These are phyloP conservation scores for Recurvomyces mirabilis DNA, from an alignment of 495 filamentous ascomycete genomes.

Conservation along the genomic window DNA sequence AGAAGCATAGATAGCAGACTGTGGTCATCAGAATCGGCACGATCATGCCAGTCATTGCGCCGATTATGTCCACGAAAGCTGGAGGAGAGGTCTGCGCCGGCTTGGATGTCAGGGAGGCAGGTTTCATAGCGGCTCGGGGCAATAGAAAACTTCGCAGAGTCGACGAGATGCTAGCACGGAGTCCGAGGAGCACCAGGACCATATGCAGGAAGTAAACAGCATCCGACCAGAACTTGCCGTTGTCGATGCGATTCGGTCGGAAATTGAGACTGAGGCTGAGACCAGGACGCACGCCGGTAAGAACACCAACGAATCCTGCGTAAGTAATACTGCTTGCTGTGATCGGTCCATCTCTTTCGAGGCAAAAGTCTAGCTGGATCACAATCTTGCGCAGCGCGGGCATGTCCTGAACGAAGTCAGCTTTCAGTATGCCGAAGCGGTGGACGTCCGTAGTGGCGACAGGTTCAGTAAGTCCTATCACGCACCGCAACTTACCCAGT, in stretches of 20 bases:
- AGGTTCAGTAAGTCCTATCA: too few relatives aligned
- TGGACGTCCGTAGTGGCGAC: too few relatives aligned
- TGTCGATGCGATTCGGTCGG: slow-evolving; percentile 43
- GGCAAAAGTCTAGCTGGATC: slow-evolving; percentile 48
- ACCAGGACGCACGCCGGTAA: slow-evolving; percentile 25
- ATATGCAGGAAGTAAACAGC: slow-evolving; percentile 39
- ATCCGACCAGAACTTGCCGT: slow-evolving; percentile 27
- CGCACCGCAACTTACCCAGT: too few relatives aligned
- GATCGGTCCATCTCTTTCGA: slow-evolving; percentile 27
- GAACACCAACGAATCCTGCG: slow-evolving; percentile 23
- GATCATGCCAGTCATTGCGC: neutral
- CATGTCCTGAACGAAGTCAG: too few relatives aligned
- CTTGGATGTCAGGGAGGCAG: neutral
- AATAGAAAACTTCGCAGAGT: slow-evolving; percentile 39
- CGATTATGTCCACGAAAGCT: neutral
- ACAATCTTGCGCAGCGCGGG: slow-evolving; percentile 44
- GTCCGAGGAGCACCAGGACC: slow-evolving; percentile 45
- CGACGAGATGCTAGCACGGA: slow-evolving; percentile 45
- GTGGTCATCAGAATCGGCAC: slow-evolving; percentile 31
- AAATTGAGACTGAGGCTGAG: slow-evolving; percentile 57
- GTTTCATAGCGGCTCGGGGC: neutral
- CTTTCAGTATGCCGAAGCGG: too few relatives aligned
- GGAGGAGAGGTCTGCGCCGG: too few relatives aligned
- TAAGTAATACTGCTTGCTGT: slow-evolving; percentile 51
- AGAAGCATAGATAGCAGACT: slow-evolving; percentile 49